Percentiles rank a stretch among this genome's conserved stretches.
phyloP scores from a whole-genome alignment of 176 grass and related monocot species.

The Hordeum vulgare region DNA sequence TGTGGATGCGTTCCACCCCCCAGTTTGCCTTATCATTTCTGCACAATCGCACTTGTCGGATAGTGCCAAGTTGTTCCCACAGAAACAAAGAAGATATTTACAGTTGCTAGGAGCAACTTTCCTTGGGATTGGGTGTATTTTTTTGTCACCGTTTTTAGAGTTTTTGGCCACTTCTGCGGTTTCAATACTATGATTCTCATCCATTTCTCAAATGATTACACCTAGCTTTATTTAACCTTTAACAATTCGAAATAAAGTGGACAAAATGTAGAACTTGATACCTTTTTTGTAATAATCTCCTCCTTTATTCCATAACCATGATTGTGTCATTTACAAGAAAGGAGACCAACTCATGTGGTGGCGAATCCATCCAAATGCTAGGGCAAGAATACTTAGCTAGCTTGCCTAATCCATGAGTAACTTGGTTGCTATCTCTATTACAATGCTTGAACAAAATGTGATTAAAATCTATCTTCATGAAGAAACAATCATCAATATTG shows the following conservation, averaged over 20 bases:
- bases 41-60: neutral
- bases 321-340: too few relatives aligned
- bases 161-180: neutral
- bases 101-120: neutral
- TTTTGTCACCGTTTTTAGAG: neutral
- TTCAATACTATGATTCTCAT: neutral
- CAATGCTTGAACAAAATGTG: too few relatives aligned
- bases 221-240: neutral
- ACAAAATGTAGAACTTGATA: neutral
- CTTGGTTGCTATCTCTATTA: too few relatives aligned
- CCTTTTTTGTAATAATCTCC: too few relatives aligned
- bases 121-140: neutral
- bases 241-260: neutral
- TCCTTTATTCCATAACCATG: too few relatives aligned
- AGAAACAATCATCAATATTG: too few relatives aligned
- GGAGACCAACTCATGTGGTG: too few relatives aligned
- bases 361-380: too few relatives aligned
- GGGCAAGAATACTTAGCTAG: too few relatives aligned
- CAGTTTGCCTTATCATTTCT: neutral
- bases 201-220: constrained; percentile 1
- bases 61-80: neutral
- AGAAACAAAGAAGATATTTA: too few relatives aligned
- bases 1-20: neutral
- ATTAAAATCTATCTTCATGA: too few relatives aligned
- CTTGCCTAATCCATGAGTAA: too few relatives aligned